These are phyloP conservation scores for Pythium guiyangense DNA, from an alignment of 352 stramenopile species.

Conservation along the genomic window DNA sequence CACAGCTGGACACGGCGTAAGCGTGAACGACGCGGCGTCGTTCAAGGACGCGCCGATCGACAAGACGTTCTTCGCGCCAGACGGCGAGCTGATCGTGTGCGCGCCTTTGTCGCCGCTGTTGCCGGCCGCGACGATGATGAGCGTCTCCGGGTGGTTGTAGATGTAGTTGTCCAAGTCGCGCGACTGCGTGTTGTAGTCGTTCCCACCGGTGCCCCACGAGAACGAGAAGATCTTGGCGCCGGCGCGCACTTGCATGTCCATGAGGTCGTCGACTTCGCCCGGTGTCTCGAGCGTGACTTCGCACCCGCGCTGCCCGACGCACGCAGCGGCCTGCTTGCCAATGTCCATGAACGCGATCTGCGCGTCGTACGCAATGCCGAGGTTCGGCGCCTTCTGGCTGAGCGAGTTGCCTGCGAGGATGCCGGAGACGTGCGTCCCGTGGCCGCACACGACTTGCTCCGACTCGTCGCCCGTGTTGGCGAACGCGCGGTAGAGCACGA, in stretches of 20 bases:
- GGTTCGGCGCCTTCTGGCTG: conserved; percentile 25
- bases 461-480: conserved; percentile 68
- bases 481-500: conserved; percentile 81
- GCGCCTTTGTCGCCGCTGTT: conserved; percentile 80
- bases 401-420: conserved; percentile 68
- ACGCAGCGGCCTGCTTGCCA: conserved; percentile 42
- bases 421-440: conserved; percentile 87
- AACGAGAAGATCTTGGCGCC: conserved; percentile 83
- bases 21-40: conserved; percentile 38
- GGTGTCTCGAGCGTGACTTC: conserved; percentile 66
- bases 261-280: conserved; percentile 50
- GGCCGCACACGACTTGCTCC: conserved; percentile 56
- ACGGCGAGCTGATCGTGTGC: conserved; percentile 80
- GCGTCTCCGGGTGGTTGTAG: conserved; percentile 79
- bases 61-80: conserved; percentile 82
- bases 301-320: conserved; percentile 40
- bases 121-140: conserved; percentile 86
- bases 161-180: conserved; percentile 79
- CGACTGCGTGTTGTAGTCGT: conserved; percentile 79
- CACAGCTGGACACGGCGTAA: conserved; percentile 40
- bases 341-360: conserved; percentile 90
- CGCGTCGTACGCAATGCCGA: conserved; percentile 74
- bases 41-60: conserved; percentile 81
- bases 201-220: conserved; percentile 74
- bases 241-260: conserved; percentile 61